Evolutionary conservation across 352 stramenopile genomes (phyloP), one percentile per base, ranked within the genome.

Genomic region (Pythium guiyangense): DNA sequence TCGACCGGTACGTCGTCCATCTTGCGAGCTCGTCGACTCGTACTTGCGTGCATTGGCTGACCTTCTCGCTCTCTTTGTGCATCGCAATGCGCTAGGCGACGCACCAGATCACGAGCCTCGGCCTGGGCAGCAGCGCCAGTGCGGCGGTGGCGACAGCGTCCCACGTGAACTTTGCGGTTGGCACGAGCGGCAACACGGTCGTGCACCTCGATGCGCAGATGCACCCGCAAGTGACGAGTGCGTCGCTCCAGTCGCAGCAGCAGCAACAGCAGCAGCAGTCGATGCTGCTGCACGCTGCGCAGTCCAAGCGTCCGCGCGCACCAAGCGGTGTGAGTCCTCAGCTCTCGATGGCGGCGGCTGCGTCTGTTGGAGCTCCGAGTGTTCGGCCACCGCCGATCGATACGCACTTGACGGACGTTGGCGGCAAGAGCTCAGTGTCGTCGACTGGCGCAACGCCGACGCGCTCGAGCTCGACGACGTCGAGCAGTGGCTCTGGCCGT

Each of bases 351-450:
- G 49, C 9, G 6, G n/a, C 27, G 9, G 11, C 50, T 18, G 17
- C 31, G 18, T 6, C 42, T 9, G 34, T 2, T 26, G 20, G 18
- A 27, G 4, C 9, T 18, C 11, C 34, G 29, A 52, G 54, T 22
- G 52, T 43, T 25, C 73, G 75, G 8, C 75, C 75, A 2, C 75
- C 73, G 52, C 75, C 75, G 35, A 86, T 86, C 53, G 73, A 85
- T 40, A 85, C 75, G 40, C 70, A 62, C 8, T 53, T 74, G 22
- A 12, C 29, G 0, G 60, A 67, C 9, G 60, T 26, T 6, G 25
- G 29, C 25, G 54, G 25, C 39, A 65, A 60, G 39, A 55, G 45
- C 29, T 48, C 53, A 1, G 40, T 5, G 37, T 43, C 49, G 9
- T 59, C 57, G 44, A 57, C 50, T 20, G 55, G 55, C 15, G 55